Conservation (phyloP, 2,329 filamentous ascomycete genomes). For the Tolypocladium guangdongense region DNA sequence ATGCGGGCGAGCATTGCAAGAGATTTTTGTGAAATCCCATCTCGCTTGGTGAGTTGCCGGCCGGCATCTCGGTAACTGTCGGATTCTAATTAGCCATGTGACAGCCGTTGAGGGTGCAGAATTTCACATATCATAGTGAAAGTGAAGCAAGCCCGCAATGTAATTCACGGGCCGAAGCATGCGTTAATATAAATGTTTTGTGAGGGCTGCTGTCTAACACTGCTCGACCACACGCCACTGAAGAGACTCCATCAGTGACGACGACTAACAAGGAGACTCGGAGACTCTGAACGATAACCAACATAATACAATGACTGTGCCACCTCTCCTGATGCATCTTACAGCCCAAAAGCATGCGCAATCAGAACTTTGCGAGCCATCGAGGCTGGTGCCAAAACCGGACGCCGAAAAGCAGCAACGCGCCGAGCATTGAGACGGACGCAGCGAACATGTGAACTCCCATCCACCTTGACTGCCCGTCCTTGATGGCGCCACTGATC, state of each 20-base stretch:
- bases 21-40: too few species aligned
- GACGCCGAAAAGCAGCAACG: constrained; percentile 6
- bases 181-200: background rate
- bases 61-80: too few species aligned
- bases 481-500: constrained; percentile 10
- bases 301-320: too few species aligned
- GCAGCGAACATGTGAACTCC: constrained; percentile 8
- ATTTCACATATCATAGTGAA: too few species aligned
- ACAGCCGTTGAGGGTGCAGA: too few species aligned
- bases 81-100: too few species aligned
- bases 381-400: constrained; percentile 5
- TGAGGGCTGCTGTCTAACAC: background rate
- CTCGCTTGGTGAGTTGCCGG: too few species aligned
- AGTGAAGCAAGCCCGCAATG: too few species aligned
- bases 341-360: background rate
- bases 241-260: background rate
- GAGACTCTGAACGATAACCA: background rate
- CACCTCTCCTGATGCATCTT: background rate
- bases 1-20: too few species aligned
- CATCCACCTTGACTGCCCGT: constrained; percentile 4
- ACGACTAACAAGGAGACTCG: background rate
- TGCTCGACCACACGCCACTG: background rate
- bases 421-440: constrained; percentile 6
- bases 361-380: constrained; percentile 4
- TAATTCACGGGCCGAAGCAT: too few species aligned